Base-by-base conservation (phyloP, 2,329 filamentous ascomycete species). In the Sarocladium kiliense region DNA sequence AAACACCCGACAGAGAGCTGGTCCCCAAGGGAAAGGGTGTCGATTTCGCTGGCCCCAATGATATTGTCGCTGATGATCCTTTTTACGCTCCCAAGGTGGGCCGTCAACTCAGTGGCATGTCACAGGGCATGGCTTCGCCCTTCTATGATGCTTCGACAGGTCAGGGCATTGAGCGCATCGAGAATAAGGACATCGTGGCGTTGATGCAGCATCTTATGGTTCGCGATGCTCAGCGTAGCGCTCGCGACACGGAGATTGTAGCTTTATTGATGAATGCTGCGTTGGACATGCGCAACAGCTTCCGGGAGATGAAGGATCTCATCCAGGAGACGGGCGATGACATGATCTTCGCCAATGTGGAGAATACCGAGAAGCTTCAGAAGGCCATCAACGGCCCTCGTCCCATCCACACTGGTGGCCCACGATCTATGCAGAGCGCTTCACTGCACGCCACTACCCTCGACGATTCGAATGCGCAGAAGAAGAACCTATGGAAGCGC, bases 191-290 rank as follows among this genome's bases (percentile, higher is more conserved):
- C 66, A 95, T 99, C 63, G 88, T 99, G 60, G 91, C 93, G 23
- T 76, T 99, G 58, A 99, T 99, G 94, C 93, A 99, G 67, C 94
- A 99, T 82, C 85, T 99, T 59, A 97, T 95, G 68, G 94, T 97
- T 59, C 88, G 94, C 34, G 94, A 99, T 73, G 94, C 93, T 39
- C 93, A 97, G 73, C 87, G 94, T 57, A 97, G 94, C 71, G 94
- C 94, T 45, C 84, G 94, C 44, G 94, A 99, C 65, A 97, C 94
- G 0, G 94, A 99, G 71, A 97, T 99, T 55, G 77, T 99, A 18
- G 90, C 97, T 47, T 93, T 94, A 0, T 82, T 99, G 30, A 94
- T 99, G 58, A 87, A 93, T 57, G 92, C 91, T 55, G 93, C 94
- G 3, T 87, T 94, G 12, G 94, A 99, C 72, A 97, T 97, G 92